A percentile compares a stretch with the other conserved stretches of the same genome.
phyloP scores from a whole-genome alignment of 495 filamentous ascomycete genomes.

The Podospora pseudocomata region DNA sequence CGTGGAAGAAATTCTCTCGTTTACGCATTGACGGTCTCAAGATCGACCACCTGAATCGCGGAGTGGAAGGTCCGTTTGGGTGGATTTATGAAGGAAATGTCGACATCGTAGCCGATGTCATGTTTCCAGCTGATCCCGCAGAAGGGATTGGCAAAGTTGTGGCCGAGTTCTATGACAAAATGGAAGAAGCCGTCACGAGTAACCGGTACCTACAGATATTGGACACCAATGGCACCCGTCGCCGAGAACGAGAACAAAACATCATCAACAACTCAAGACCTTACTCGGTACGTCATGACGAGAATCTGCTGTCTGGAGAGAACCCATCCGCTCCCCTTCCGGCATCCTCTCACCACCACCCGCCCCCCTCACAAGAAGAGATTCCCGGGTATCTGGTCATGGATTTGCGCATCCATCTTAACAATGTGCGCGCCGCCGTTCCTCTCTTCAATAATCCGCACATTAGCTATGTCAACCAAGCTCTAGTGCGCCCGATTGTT shows the following conservation, averaged over 20 bases:
- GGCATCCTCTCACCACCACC: conserved; percentile 5
- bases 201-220: conserved; percentile 55
- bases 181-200: conserved; percentile 85
- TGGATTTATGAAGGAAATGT: conserved; percentile 97
- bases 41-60: conserved; percentile 93
- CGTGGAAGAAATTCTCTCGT: conserved; percentile 91
- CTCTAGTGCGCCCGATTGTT: conserved; percentile 93
- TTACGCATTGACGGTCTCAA: conserved; percentile 88
- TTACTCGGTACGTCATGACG: conserved; percentile 5
- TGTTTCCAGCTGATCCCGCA: conserved; percentile 82
- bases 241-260: conserved; percentile 23
- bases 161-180: conserved; percentile 86
- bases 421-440: conserved; percentile 85
- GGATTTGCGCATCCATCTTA: conserved; percentile 85
- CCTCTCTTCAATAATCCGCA: conserved; percentile 81
- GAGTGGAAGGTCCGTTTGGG: conserved; percentile 88
- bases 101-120: conserved; percentile 92
- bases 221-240: conserved; percentile 30
- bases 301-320: conserved; percentile 1
- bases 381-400: conserved; percentile 72
- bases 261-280: conserved; percentile 28
- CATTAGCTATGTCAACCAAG: conserved; percentile 92
- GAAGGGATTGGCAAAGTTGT: conserved; percentile 88
- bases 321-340: conserved; percentile 8
- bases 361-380: conserved; percentile 1